Conservation (phyloP, 106 monocot species). For the Allium sativum region DNA sequence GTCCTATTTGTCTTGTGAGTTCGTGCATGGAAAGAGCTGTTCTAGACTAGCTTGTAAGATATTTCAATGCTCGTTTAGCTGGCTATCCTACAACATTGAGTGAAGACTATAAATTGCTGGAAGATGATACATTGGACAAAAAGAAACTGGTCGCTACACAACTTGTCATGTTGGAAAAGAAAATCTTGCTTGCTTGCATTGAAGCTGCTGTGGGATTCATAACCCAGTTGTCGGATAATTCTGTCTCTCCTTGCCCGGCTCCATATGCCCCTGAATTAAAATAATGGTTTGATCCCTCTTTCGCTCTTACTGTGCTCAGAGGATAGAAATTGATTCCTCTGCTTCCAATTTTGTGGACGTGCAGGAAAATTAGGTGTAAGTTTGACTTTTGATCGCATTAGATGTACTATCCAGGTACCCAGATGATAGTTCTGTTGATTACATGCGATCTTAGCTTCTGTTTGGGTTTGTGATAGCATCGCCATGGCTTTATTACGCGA, state of each 20-base stretch:
- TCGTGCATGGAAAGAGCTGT: slow-evolving; percentile 93
- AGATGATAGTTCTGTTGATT: too few relatives aligned
- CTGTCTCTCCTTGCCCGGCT: slow-evolving; percentile 84
- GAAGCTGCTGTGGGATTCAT: slow-evolving; percentile 52
- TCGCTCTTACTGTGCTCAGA: too few relatives aligned
- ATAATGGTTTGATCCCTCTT: slow-evolving; percentile 15
- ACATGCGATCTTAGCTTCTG: too few relatives aligned
- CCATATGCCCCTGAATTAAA: slow-evolving; percentile 85
- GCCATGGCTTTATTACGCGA: too few relatives aligned
- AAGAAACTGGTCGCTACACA: slow-evolving; percentile 70
- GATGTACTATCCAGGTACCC: too few relatives aligned
- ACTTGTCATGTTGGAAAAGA: slow-evolving; percentile 78
- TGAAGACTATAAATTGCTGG: slow-evolving; percentile 76
- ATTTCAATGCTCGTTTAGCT: slow-evolving; percentile 68
- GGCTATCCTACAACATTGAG: slow-evolving; percentile 67
- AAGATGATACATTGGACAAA: slow-evolving; percentile 53
- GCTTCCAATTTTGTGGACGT: too few relatives aligned
- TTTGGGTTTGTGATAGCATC: too few relatives aligned
- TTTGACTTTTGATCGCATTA: too few relatives aligned
- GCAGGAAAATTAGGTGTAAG: too few relatives aligned
- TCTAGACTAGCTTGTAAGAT: slow-evolving; percentile 61
- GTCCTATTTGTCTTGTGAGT: slow-evolving; percentile 79
- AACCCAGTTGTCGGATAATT: slow-evolving; percentile 65
- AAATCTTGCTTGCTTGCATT: slow-evolving; percentile 74
- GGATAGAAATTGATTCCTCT: too few relatives aligned